Evolutionary conservation across 2,329 filamentous ascomycete species (phyloP), one percentile per base, ranked within the genome.

Genomic region (Coleophoma eucalyptorum): DNA sequence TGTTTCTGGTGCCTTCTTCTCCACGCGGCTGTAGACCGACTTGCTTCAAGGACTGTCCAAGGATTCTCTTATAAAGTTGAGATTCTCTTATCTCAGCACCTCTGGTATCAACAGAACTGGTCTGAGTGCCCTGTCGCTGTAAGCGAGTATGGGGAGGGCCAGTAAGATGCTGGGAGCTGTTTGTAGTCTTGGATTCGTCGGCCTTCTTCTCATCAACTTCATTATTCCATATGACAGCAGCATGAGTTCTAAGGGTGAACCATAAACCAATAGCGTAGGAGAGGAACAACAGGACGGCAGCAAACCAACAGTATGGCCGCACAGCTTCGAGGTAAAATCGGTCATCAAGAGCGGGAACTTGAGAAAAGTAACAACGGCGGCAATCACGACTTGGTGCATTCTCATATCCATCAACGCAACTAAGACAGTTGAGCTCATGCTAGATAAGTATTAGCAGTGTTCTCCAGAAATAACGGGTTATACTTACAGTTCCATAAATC

Each of bases 211-310:
- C 88, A 37, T 92, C 88, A 3, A 78, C 67, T 55, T 97, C 92
- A 8, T 81, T 87, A 62, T 91, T 94, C 94, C 94, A 99, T 58
- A 99, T 99, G 43, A 97, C 88, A 4, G 95, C 92, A 4, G 94
- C 94, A 66, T 99, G 94, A 0, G 94, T 99, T 56, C 94, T 82
- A 18, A 99, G 79, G 1, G 94, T 99, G 69, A 99, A 99, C 78
- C 94, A 90, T 13, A 99, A 76, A 20, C 94, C 94, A 53, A 97
- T 94, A 34, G 94, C 77, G 66, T 99, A 99, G 1, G 92, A 95
- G 26, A 96, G 74, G 71, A 99, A 97, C 13, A 99, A 76, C 64
- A 95, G 79, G 4, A 86, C 72, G 1, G 94, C 90, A 4, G 90
- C 87, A 63, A 96, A 83, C 76, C 92, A 97, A 62, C 90, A 96